Evolutionary conservation across 1,284 basidiomycete species (phyloP).

Genomic region (Cryptococcus depauperatus): DNA sequence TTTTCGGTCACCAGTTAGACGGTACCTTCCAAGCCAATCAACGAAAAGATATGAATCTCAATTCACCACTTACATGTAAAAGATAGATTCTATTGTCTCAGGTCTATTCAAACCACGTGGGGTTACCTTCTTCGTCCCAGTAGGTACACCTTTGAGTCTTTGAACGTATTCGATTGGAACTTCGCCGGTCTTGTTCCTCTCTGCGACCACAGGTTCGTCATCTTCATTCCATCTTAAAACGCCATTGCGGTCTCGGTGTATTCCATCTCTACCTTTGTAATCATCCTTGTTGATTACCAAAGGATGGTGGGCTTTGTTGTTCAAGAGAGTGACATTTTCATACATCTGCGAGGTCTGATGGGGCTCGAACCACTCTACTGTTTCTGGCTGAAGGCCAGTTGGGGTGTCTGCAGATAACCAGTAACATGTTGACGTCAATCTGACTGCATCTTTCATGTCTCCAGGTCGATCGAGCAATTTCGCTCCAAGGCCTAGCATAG

Average conservation of each 20-base stretch:
- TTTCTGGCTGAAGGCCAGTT: constrained; percentile 46
- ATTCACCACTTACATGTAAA: constrained; percentile 41
- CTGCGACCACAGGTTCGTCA: constrained; percentile 17
- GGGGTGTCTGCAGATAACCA: constrained; percentile 46
- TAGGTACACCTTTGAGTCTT: constrained; percentile 33
- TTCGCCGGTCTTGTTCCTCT: constrained; percentile 15
- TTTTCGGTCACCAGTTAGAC: constrained; percentile 50
- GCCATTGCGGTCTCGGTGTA: constrained; percentile 20
- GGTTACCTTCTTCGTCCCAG: constrained; percentile 29
- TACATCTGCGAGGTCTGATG: constrained; percentile 22
- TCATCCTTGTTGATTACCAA: constrained; percentile 4
- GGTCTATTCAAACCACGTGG: constrained; percentile 46
- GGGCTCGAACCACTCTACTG: constrained; percentile 35
- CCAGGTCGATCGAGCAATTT: constrained; percentile 44
- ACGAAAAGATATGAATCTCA: background rate
- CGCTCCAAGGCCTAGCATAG: constrained; percentile 51
- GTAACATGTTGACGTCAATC: constrained; percentile 50
- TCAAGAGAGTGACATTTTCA: constrained; percentile 25
- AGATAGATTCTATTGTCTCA: constrained; percentile 53
- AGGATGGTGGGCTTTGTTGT: constrained; percentile 17
- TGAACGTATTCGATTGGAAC: constrained; percentile 32
- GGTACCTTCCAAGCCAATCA: constrained; percentile 45
- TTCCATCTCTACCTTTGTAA: constrained; percentile 8
- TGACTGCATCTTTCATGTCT: constrained; percentile 45
- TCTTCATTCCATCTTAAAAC: constrained; percentile 26